These are phyloP conservation scores for Fusarium decemcellulare DNA, from an alignment of 2,329 filamentous ascomycete genomes.

Conservation along the genomic window DNA sequence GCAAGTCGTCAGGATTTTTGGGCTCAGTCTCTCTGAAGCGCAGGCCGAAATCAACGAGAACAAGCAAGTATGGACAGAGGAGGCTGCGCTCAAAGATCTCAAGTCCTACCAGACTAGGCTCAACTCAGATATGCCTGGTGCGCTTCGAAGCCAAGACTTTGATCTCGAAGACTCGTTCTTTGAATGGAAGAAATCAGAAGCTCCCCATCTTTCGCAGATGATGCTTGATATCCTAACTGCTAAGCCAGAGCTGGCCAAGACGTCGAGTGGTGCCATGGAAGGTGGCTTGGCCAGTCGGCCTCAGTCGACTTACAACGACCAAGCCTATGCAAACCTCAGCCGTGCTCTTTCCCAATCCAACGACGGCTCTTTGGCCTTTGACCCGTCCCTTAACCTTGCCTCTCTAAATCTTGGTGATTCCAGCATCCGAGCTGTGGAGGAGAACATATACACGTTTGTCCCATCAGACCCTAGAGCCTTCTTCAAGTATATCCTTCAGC, in stretches of 20 bases:
- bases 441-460: constrained; percentile 88
- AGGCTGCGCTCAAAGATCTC: constrained; percentile 89
- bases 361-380: constrained; percentile 63
- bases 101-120: constrained; percentile 94
- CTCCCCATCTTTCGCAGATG: constrained; percentile 89
- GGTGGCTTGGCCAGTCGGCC: constrained; percentile 69
- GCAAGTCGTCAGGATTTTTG: constrained; percentile 88
- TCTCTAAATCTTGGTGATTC: constrained; percentile 73
- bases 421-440: constrained; percentile 69
- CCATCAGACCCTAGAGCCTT: constrained; percentile 86
- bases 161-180: constrained; percentile 90
- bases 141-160: constrained; percentile 88
- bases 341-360: constrained; percentile 65
- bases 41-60: constrained; percentile 91
- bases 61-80: constrained; percentile 88
- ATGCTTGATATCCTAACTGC: constrained; percentile 91
- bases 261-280: constrained; percentile 71
- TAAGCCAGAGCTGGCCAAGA: constrained; percentile 87
- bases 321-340: constrained; percentile 66
- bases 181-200: constrained; percentile 92
- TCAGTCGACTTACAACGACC: constrained; percentile 64
- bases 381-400: constrained; percentile 78
- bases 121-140: constrained; percentile 82
- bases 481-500: constrained; percentile 86
- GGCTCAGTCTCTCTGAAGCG: constrained; percentile 81